Conservation (phyloP, 2,329 filamentous ascomycete species). For the Cercospora beticola region DNA sequence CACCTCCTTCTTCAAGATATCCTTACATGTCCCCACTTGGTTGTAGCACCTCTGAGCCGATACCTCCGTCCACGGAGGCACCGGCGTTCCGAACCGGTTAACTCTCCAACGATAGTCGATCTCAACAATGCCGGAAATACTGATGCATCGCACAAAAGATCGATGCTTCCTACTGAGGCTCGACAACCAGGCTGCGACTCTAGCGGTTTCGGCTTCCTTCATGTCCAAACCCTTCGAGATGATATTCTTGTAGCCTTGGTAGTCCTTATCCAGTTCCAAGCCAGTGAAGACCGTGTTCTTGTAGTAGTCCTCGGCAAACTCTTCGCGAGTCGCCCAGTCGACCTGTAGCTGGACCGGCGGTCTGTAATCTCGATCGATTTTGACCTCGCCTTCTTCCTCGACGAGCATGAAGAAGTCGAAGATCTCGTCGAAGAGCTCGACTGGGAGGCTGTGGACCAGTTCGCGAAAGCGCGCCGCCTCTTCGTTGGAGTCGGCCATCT, state of each 20-base stretch:
- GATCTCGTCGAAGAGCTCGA: not conserved
- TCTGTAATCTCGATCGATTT: not conserved
- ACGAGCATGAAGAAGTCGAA: not conserved
- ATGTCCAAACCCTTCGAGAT: not conserved
- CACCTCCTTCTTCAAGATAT: not conserved
- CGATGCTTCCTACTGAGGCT: not conserved
- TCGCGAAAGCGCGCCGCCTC: not conserved
- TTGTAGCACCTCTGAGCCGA: no score
- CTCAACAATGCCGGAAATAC: not conserved
- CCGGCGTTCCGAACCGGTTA: no score
- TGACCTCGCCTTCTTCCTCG: not conserved
- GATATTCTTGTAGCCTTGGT: not conserved
- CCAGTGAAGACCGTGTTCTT: not conserved
- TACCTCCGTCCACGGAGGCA: no score
- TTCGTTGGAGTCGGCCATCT: not conserved
- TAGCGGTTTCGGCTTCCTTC: not conserved
- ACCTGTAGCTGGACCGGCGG: not conserved
- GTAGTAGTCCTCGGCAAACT: not conserved
- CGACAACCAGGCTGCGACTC: not conserved
- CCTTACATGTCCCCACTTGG: not conserved
- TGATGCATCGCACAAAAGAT: not conserved
- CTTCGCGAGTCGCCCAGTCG: not conserved
- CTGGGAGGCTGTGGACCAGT: not conserved
- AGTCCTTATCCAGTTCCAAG: not conserved
- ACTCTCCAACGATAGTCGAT: not conserved